Evolutionary conservation across 345 rosid species (phyloP).

Genomic region (Lumnitzera racemosa): DNA sequence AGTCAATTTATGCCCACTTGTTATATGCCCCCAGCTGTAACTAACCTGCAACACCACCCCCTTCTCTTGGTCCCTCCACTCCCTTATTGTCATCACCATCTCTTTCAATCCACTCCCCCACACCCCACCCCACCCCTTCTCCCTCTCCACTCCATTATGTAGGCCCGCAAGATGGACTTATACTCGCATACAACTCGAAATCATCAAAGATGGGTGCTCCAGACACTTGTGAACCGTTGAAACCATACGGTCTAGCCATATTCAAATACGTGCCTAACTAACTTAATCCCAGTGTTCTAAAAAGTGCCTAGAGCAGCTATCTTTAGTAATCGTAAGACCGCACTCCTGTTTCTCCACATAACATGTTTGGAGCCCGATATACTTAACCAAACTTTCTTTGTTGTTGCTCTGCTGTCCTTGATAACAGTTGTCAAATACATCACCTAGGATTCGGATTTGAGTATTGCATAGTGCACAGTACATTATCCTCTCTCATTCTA

Average conservation of each 20-base stretch:
- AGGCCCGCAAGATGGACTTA: conserved; percentile 12
- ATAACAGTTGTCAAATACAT: conserved; percentile 1
- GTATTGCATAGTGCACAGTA: neutral
- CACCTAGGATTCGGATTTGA: too few species aligned
- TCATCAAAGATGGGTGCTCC: neutral
- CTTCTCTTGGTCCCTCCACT: conserved; percentile 20
- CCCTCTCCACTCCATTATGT: conserved; percentile 12
- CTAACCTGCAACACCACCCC: conserved; percentile 16
- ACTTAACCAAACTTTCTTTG: conserved; percentile 8
- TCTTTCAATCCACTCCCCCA: conserved; percentile 14
- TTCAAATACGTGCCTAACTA: too few species aligned
- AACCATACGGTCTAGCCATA: too few species aligned
- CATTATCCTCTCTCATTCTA: conserved; percentile 21
- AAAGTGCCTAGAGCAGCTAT: too few species aligned
- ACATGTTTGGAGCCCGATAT: conserved; percentile 4
- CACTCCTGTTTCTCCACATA: too few species aligned
- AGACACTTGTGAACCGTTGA: too few species aligned
- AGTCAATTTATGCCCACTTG: conserved; percentile 49
- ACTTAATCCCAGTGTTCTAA: too few species aligned
- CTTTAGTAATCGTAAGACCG: too few species aligned
- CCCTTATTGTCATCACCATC: conserved; percentile 7
- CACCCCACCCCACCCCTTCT: conserved; percentile 12
- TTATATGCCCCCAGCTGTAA: conserved; percentile 35
- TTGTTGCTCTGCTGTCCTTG: conserved; percentile 6
- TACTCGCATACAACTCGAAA: neutral